Conservation (phyloP, 495 filamentous ascomycete genomes). For the Pyrenula aspistea region DNA sequence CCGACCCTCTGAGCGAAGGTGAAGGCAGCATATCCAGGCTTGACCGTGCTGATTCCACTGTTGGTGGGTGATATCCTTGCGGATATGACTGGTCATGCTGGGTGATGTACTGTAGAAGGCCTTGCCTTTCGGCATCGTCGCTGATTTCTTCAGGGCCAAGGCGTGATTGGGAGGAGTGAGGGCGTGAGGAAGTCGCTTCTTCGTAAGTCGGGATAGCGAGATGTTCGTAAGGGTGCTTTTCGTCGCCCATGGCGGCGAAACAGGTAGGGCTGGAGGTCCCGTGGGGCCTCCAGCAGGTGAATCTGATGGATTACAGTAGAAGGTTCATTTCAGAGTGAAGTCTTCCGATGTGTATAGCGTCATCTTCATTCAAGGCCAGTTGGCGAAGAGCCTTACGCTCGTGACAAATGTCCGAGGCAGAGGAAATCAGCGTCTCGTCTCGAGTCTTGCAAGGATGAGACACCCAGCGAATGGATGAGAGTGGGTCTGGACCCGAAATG, state of each 20-base stretch:
- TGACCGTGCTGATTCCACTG: slow-evolving; percentile 56
- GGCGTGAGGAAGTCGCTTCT: slow-evolving; percentile 61
- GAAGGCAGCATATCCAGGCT: slow-evolving; percentile 46
- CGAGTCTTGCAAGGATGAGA: not conserved
- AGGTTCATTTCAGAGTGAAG: too few species aligned
- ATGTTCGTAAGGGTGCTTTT: slow-evolving; percentile 49
- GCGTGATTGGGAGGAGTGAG: slow-evolving; percentile 51
- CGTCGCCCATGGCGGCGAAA: slow-evolving; percentile 34
- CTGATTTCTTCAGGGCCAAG: slow-evolving; percentile 39
- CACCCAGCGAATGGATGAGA: not conserved
- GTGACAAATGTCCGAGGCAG: too few species aligned
- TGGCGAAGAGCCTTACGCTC: too few species aligned
- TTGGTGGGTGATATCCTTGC: slow-evolving; percentile 59
- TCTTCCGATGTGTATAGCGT: too few species aligned
- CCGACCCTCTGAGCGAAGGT: slow-evolving; percentile 31
- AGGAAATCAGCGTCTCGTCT: too few species aligned
- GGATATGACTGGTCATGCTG: slow-evolving; percentile 16
- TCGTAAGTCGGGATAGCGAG: slow-evolving; percentile 92
- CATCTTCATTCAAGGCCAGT: too few species aligned
- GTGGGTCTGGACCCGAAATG: not conserved
- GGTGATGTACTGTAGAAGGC: slow-evolving; percentile 30
- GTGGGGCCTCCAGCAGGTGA: not conserved
- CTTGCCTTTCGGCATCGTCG: slow-evolving; percentile 51
- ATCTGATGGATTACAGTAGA: too few species aligned
- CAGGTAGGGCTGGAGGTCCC: not conserved